These are phyloP conservation scores for Plectranthus barbatus DNA, from an alignment of 257 asterid genomes.

Conservation along the genomic window DNA sequence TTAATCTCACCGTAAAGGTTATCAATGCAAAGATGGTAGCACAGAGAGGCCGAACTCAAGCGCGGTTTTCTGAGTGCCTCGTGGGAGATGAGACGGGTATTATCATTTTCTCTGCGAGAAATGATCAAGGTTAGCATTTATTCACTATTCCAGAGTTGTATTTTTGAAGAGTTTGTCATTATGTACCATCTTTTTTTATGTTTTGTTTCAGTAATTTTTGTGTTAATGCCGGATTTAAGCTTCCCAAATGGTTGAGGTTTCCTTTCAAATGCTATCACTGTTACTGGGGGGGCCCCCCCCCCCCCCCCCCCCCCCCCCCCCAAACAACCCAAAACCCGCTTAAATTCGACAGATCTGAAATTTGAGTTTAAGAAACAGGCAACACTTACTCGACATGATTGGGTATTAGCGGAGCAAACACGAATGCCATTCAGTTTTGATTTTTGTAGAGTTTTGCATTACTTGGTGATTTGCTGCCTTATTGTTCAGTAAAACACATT, in stretches of 20 bases:
- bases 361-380: background rate
- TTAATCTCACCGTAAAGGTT: slow-evolving; percentile 50
- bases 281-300: background rate
- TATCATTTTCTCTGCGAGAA: slow-evolving; percentile 55
- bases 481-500: background rate
- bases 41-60: slow-evolving; percentile 61
- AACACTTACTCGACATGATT: background rate
- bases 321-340: no score
- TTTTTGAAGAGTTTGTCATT: background rate
- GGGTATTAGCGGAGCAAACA: background rate
- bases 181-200: background rate
- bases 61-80: slow-evolving; percentile 59
- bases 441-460: background rate
- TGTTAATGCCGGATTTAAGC: background rate
- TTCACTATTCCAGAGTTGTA: no score
- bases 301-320: no score
- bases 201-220: background rate
- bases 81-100: slow-evolving; percentile 79
- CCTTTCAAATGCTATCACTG: background rate
- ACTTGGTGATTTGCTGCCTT: background rate
- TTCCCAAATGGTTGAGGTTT: background rate
- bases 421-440: background rate
- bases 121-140: slow-evolving; percentile 56
- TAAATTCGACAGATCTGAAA: background rate
- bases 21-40: slow-evolving; percentile 44